These are phyloP conservation scores for Guyanaporus albipodus DNA, from an alignment of 768 basidiomycete species.

Conservation along the genomic window DNA sequence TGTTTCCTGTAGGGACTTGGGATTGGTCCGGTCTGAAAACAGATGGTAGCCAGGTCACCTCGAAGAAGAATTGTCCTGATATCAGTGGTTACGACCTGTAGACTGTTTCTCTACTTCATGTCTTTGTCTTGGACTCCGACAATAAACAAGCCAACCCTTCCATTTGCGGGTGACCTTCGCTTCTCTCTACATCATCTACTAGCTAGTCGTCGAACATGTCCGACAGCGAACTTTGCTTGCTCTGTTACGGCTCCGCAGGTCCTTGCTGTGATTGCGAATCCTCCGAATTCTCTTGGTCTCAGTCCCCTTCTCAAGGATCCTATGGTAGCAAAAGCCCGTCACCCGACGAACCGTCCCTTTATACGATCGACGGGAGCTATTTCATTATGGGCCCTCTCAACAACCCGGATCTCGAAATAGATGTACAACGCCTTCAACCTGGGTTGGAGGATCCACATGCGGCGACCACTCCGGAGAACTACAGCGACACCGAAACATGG, in stretches of 20 bases:
- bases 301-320: neutral
- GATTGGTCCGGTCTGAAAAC: conserved; percentile 45
- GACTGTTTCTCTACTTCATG: too few species aligned
- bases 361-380: neutral
- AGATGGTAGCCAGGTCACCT: conserved; percentile 43
- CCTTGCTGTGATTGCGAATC: conserved; percentile 7
- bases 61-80: conserved; percentile 26
- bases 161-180: conserved; percentile 7
- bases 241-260: neutral
- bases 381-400: neutral
- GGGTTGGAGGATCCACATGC: neutral
- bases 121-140: too few species aligned
- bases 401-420: neutral
- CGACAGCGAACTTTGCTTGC: conserved; percentile 3
- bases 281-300: conserved; percentile 8
- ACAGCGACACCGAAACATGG: neutral
- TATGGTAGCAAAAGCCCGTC: neutral
- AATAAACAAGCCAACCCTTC: too few species aligned
- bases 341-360: neutral
- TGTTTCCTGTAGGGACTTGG: conserved; percentile 39
- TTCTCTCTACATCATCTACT: neutral
- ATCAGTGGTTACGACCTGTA: conserved; percentile 34
- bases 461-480: conserved; percentile 8
- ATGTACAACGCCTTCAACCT: neutral
- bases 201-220: too few species aligned